A percentile compares a stretch with the other conserved stretches of the same genome.
Evolutionary conservation across 768 basidiomycete genomes (phyloP).

Genomic region (Lentinus tigrinus): DNA sequence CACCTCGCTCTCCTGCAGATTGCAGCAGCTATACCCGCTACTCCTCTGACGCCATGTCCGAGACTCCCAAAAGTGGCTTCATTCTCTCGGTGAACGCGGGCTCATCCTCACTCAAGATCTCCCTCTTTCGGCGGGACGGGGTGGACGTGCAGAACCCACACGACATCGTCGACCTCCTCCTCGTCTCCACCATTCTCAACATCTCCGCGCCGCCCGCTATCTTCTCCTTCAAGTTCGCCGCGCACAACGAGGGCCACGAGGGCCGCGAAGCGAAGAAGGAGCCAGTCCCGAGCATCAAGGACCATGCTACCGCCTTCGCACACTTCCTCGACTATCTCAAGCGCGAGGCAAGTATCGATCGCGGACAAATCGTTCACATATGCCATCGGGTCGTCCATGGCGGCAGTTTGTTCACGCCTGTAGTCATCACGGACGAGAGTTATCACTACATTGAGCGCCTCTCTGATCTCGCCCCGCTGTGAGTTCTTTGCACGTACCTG

Average conservation of each 20-base stretch:
- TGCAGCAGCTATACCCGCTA: background rate
- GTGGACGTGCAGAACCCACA: slow-evolving; percentile 25
- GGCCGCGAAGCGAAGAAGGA: slow-evolving; percentile 40
- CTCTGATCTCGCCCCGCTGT: slow-evolving; percentile 80
- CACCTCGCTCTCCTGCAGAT: background rate
- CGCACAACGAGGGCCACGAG: slow-evolving; percentile 19
- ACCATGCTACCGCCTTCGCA: slow-evolving; percentile 63
- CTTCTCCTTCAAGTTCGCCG: slow-evolving; percentile 42
- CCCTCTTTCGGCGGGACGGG: slow-evolving; percentile 49
- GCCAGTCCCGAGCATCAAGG: slow-evolving; percentile 38
- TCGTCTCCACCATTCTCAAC: slow-evolving; percentile 54
- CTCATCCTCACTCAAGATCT: slow-evolving; percentile 84
- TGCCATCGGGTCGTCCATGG: slow-evolving; percentile 88
- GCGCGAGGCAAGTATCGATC: slow-evolving; percentile 41
- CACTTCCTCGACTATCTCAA: slow-evolving; percentile 55
- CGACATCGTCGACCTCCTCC: slow-evolving; percentile 41
- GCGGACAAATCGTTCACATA: slow-evolving; percentile 47
- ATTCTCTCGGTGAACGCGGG: slow-evolving; percentile 79
- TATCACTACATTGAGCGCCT: slow-evolving; percentile 72
- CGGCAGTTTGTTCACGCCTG: slow-evolving; percentile 71
- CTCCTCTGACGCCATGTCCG: slow-evolving; percentile 11
- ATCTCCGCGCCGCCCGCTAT: slow-evolving; percentile 55
- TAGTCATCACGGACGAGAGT: slow-evolving; percentile 64
- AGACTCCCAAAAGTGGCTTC: slow-evolving; percentile 30
- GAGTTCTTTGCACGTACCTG: slow-evolving; percentile 30